These are phyloP conservation scores for Secale cereale DNA, from an alignment of 176 grass and related monocot species.

Conservation along the genomic window DNA sequence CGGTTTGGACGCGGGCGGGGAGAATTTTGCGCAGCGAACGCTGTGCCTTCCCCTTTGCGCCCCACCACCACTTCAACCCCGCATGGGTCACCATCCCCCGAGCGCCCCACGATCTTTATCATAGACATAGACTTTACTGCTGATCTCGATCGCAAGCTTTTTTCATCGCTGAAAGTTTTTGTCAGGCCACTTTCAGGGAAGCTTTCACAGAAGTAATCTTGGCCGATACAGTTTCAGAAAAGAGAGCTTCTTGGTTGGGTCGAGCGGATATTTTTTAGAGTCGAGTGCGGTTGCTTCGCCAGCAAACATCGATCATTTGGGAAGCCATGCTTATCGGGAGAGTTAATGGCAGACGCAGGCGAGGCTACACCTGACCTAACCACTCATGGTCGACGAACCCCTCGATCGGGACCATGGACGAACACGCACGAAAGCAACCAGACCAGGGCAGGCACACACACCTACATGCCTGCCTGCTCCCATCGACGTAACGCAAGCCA, in stretches of 20 bases:
- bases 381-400: not conserved
- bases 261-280: not conserved
- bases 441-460: not conserved
- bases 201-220: not conserved
- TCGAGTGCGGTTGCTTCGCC: too few species aligned
- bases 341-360: not conserved
- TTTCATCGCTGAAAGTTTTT: not conserved
- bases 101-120: not conserved
- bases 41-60: not conserved
- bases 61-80: not conserved
- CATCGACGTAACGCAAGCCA: not conserved
- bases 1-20: not conserved
- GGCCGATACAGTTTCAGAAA: not conserved
- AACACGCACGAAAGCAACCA: not conserved
- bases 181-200: not conserved
- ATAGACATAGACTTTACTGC: not conserved
- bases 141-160: not conserved
- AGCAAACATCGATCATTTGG: not conserved
- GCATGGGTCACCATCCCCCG: not conserved
- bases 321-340: not conserved
- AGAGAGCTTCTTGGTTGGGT: not conserved
- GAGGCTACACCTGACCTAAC: slow-evolving; percentile 24
- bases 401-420: not conserved
- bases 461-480: slow-evolving; percentile 17
- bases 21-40: slow-evolving; percentile 15